These are phyloP conservation scores for Fusarium subglutinans DNA, from an alignment of 2,329 filamentous ascomycete genomes.

Conservation along the genomic window DNA sequence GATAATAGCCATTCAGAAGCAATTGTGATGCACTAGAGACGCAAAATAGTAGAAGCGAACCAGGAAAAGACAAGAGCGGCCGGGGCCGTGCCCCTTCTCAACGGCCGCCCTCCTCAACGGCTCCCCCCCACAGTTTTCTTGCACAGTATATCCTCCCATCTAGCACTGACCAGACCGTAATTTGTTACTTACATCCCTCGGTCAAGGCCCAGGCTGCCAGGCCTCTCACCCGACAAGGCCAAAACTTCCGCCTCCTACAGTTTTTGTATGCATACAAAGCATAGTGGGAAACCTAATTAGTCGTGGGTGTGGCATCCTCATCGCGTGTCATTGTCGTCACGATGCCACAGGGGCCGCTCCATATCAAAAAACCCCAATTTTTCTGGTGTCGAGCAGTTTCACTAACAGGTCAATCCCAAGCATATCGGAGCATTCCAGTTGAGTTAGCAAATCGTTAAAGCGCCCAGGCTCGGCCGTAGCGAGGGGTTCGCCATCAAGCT, in stretches of 20 bases:
- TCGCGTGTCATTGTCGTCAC: conserved; percentile 45
- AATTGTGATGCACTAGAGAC: conserved; percentile 28
- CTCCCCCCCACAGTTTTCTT: conserved; percentile 33
- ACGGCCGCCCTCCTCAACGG: conserved; percentile 43
- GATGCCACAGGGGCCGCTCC: conserved; percentile 28
- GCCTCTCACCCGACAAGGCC: conserved; percentile 1
- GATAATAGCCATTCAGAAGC: conserved; percentile 18
- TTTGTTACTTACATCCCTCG: conserved; percentile 21
- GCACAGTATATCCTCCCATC: conserved; percentile 13
- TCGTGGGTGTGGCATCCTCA: conserved; percentile 35
- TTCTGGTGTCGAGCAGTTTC: conserved; percentile 2
- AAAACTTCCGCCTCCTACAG: conserved; percentile 33
- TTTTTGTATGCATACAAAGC: conserved; percentile 41
- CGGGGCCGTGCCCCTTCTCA: conserved; percentile 43
- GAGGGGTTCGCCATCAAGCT: conserved; percentile 20
- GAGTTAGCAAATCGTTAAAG: conserved; percentile 2
- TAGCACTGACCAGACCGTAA: conserved; percentile 23
- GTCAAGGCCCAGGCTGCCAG: conserved; percentile 24
- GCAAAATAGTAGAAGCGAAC: conserved; percentile 30
- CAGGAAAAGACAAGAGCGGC: conserved; percentile 40
- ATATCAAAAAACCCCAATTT: conserved; percentile 17
- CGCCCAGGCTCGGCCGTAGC: conserved; percentile 18
- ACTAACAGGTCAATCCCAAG: conserved; percentile 8
- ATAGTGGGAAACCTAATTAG: conserved; percentile 42
- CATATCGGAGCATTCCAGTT: conserved; percentile 1